Evolutionary conservation across 129 eudicot genomes (phyloP).

Genomic region (Chrysanthemum lavandulifolium): DNA sequence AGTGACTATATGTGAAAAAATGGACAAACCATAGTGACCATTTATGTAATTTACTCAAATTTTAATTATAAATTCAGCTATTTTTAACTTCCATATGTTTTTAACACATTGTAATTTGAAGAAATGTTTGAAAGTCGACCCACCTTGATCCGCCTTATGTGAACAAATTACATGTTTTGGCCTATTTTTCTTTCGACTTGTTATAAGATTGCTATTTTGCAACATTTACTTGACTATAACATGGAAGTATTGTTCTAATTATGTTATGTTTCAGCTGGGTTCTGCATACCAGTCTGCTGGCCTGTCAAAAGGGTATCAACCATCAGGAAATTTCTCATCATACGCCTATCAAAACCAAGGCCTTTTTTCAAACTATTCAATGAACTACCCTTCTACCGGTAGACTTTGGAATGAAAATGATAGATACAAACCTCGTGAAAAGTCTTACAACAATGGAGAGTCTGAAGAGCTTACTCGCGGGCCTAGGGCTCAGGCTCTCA

Average conservation of each 20-base stretch:
- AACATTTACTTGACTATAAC: background rate
- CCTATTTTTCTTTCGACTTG: too few relatives aligned
- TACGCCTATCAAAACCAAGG: slow-evolving; percentile 49
- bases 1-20: too few relatives aligned
- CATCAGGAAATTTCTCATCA: slow-evolving; percentile 45
- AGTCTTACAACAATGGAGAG: slow-evolving; percentile 48
- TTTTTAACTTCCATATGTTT: too few relatives aligned
- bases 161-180: too few relatives aligned
- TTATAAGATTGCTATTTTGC: too few relatives aligned
- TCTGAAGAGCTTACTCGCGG: slow-evolving; percentile 77
- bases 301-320: slow-evolving; percentile 37
- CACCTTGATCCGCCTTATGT: too few relatives aligned
- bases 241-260: background rate
- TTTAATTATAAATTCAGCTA: too few relatives aligned
- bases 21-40: too few relatives aligned
- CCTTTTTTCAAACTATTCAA: slow-evolving; percentile 36
- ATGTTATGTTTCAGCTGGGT: slow-evolving; percentile 40
- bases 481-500: slow-evolving; percentile 56
- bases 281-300: slow-evolving; percentile 53
- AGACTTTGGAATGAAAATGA: slow-evolving; percentile 61
- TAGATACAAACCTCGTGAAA: slow-evolving; percentile 45
- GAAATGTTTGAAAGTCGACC: too few relatives aligned
- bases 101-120: too few relatives aligned
- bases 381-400: slow-evolving; percentile 45
- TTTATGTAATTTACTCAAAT: too few relatives aligned